Evolutionary conservation across 1,139 yeast species (phyloP), one percentile per base, ranked within the genome.

Genomic region (Nakaseomyces kungkrabaensis): DNA sequence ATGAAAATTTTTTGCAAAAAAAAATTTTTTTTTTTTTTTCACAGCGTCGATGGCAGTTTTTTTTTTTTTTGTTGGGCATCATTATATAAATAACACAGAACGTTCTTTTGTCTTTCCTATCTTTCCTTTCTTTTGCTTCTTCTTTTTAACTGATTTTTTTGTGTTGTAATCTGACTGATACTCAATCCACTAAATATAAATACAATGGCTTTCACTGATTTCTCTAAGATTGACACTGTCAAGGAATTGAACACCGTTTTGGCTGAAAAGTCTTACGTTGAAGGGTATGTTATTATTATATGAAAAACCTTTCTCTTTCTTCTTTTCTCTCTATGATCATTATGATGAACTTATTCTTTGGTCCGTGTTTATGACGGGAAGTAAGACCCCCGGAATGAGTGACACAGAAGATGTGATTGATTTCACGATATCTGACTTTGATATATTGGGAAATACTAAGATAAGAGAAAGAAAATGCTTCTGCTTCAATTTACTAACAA

Each of bases 311-410:
- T 17, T 17, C 22, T 17, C 22, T 17, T 17, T 17, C 22, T 17
- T 17, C 22, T 17, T 17, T 17, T 17, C 22, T 17, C 22, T 17
- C 22, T 17, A 17, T 17, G 22, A 17, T 7, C 8, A 25, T 11
- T 38, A 41, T 41, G 44, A 41, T 41, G 44, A 41, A 41, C 44
- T 11, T 41, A 79, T 82, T 63, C 67, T 63, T 63, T 85, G 94
- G 95, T 85, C 94, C 95, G 90, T 85, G 95, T 85, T 85, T 84
- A 82, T 79, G 94, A 85, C 85, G 88, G 81, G 90, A 86, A 73
- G 72, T 82, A 83, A 83, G 89, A 82, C 90, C 94, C 92, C 81
- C 87, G 83, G 83, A 70, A 79, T 85, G 94, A 85, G 89, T 84
- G 72, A 68, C 61, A 59, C 52, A 56, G 50, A 51, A 56, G 55